Conservation (phyloP, 768 basidiomycete genomes). For the Clathrus columnatus region DNA sequence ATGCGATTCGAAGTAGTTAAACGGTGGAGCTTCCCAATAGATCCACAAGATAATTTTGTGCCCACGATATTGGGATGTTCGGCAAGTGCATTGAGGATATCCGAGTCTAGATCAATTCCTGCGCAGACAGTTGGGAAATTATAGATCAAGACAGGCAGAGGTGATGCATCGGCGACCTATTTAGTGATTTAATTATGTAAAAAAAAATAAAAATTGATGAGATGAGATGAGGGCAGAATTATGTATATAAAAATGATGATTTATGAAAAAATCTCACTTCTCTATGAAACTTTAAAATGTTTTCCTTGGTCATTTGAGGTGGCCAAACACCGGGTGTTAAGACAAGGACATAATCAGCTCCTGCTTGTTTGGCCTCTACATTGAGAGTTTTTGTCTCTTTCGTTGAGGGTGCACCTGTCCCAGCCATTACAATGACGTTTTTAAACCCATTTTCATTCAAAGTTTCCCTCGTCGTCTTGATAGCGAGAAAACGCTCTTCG, state of each 20-base stretch:
- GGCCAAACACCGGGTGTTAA: constrained; percentile 68
- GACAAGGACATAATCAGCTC: constrained; percentile 74
- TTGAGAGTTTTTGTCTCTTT: constrained; percentile 66
- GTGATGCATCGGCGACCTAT: constrained; percentile 59
- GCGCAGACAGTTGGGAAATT: constrained; percentile 80
- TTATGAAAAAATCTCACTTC: constrained; percentile 32
- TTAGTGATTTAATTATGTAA: constrained; percentile 1
- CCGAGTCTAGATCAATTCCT: constrained; percentile 78
- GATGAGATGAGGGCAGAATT: not conserved
- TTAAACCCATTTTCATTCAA: constrained; percentile 65
- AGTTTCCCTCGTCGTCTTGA: constrained; percentile 57
- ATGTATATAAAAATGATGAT: too few relatives aligned
- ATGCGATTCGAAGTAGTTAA: constrained; percentile 50
- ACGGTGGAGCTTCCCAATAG: constrained; percentile 76
- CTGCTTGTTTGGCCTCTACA: constrained; percentile 66
- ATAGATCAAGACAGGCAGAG: constrained; percentile 72
- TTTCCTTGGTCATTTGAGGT: constrained; percentile 50
- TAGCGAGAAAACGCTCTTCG: constrained; percentile 57
- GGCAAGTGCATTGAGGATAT: constrained; percentile 58
- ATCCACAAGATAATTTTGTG: constrained; percentile 77
- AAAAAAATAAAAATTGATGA: too few relatives aligned
- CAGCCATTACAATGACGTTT: constrained; percentile 64
- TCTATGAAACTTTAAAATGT: constrained; percentile 57
- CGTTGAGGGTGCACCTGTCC: constrained; percentile 76
- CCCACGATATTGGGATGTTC: constrained; percentile 81